These are phyloP conservation scores for Saccharomycopsis babjevae DNA, from an alignment of 805 yeast species.

Conservation along the genomic window DNA sequence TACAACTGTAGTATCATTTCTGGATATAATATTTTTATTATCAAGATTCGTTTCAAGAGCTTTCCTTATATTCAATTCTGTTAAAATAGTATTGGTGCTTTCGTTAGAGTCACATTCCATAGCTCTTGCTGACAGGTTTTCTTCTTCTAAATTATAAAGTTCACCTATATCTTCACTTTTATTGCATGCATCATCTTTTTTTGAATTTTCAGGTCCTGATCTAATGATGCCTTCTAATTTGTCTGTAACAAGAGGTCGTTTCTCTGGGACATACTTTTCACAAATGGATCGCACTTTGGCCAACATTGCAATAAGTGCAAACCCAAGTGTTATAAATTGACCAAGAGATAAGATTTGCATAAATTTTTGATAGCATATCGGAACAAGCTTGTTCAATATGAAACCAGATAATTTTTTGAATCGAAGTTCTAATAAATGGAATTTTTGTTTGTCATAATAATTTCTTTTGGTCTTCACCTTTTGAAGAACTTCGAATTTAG, in stretches of 20 bases:
- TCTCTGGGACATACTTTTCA: not conserved
- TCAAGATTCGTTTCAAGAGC: not conserved
- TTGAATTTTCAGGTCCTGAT: not conserved
- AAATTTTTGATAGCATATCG: constrained; percentile 35
- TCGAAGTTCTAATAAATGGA: not conserved
- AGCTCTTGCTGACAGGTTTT: not conserved
- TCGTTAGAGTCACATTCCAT: not conserved
- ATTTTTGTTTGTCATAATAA: not conserved
- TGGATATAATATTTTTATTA: not conserved
- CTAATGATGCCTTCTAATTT: not conserved
- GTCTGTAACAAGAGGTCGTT: not conserved
- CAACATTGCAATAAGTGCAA: constrained; percentile 35
- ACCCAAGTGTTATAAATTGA: constrained; percentile 45
- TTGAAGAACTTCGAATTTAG: not conserved
- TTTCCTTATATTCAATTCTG: not conserved
- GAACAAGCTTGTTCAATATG: constrained; percentile 20
- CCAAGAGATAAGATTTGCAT: constrained; percentile 41
- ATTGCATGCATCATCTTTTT: not conserved
- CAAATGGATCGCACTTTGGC: constrained; percentile 26
- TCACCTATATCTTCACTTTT: not conserved
- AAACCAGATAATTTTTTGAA: not conserved
- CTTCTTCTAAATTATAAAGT: not conserved
- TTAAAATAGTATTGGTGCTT: not conserved
- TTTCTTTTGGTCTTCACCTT: constrained; percentile 4
- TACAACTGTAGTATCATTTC: not conserved